These are phyloP conservation scores for Sonneratia alba DNA, from an alignment of 345 rosid genomes.

Conservation along the genomic window DNA sequence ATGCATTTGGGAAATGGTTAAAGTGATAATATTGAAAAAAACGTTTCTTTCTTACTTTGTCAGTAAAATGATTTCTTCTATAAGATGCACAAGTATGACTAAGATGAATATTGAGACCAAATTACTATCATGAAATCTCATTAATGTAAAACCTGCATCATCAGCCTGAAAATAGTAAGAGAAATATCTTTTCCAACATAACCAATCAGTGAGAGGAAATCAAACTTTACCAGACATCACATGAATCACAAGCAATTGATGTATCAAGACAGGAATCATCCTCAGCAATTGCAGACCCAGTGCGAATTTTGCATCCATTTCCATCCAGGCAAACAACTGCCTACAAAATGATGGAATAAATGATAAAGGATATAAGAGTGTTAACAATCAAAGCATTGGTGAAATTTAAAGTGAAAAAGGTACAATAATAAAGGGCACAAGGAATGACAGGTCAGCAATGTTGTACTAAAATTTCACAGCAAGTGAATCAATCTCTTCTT, in stretches of 20 bases:
- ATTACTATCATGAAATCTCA: not conserved
- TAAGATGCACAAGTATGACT: not conserved
- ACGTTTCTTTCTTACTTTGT: not conserved
- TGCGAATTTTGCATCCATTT: constrained; percentile 77
- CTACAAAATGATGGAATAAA: constrained; percentile 42
- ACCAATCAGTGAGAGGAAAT: not conserved
- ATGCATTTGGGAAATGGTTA: constrained; percentile 6
- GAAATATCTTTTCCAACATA: not conserved
- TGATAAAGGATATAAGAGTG: constrained; percentile 12
- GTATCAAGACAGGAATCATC: constrained; percentile 72
- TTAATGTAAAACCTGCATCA: not conserved
- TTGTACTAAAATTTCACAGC: not conserved
- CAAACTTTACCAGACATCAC: constrained; percentile 69
- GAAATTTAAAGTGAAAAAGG: not conserved
- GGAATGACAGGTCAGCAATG: not conserved
- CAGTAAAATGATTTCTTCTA: not conserved
- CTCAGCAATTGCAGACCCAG: constrained; percentile 35
- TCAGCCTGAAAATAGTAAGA: not conserved
- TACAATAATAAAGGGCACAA: not conserved
- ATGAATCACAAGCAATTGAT: constrained; percentile 97
- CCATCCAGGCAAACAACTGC: constrained; percentile 99
- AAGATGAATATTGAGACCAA: not conserved
- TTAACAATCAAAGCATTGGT: not conserved
- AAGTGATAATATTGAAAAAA: not conserved
- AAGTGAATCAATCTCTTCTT: not conserved